Percentiles rank a stretch among this genome's conserved stretches.
phyloP scores from a whole-genome alignment of 345 rosid genomes.

The Linum usitatissimum region DNA sequence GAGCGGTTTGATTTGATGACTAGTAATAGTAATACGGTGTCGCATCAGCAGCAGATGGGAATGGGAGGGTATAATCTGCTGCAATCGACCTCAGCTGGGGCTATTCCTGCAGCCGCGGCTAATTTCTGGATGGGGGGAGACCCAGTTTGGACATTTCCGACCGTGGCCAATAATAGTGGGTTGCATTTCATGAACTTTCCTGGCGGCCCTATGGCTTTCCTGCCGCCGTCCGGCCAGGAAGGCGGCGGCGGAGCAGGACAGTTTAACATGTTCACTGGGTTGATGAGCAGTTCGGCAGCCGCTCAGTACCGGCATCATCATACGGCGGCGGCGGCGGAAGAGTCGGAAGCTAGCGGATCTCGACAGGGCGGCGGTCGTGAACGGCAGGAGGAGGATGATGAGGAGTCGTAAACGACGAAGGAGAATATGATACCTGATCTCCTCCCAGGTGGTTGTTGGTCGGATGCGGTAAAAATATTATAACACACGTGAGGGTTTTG shows the following conservation, averaged over 20 bases:
- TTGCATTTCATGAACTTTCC: constrained; percentile 95
- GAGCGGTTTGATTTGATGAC: not conserved
- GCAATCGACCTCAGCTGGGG: constrained; percentile 47
- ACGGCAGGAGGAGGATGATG: constrained; percentile 47
- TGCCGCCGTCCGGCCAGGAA: constrained; percentile 20
- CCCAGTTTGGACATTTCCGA: constrained; percentile 84
- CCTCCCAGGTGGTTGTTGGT: constrained; percentile 12
- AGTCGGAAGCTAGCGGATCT: constrained; percentile 59
- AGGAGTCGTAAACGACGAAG: constrained; percentile 28
- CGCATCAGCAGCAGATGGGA: constrained; percentile 45
- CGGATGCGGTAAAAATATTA: constrained; percentile 28
- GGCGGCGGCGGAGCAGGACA: constrained; percentile 40
- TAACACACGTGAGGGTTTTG: constrained; percentile 63
- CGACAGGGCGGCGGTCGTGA: constrained; percentile 36
- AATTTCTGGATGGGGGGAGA: constrained; percentile 90
- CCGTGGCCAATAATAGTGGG: constrained; percentile 59
- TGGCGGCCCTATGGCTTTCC: constrained; percentile 49
- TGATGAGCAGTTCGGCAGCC: constrained; percentile 18
- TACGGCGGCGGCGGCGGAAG: constrained; percentile 39
- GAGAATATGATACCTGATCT: not conserved
- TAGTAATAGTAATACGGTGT: not conserved
- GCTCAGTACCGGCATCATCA: constrained; percentile 12
- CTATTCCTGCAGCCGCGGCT: constrained; percentile 66
- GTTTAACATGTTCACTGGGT: constrained; percentile 60
- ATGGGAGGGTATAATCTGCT: constrained; percentile 27